A percentile compares a stretch with the other conserved stretches of the same genome.
phyloP scores from a whole-genome alignment of 2,329 filamentous ascomycete species.

The Scytalidium sp. region DNA sequence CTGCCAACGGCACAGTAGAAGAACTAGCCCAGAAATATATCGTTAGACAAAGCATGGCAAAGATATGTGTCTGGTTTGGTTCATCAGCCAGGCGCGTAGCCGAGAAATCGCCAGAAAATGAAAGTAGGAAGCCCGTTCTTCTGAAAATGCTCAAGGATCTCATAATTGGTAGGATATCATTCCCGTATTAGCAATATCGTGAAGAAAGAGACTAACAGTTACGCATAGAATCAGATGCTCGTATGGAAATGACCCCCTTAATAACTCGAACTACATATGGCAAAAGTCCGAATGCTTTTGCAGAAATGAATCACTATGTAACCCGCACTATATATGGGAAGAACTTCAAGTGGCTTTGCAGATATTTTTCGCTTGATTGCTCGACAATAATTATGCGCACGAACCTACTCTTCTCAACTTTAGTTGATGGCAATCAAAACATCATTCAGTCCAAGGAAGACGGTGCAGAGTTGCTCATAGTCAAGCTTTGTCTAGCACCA shows the following conservation, averaged over 20 bases:
- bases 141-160: slow-evolving; percentile 37
- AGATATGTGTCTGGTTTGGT: slow-evolving; percentile 21
- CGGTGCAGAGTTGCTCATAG: slow-evolving; percentile 12
- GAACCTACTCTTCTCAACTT: slow-evolving; percentile 19
- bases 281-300: slow-evolving; percentile 19
- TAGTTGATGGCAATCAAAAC: background rate
- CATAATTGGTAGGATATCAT: slow-evolving; percentile 37
- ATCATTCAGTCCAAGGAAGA: slow-evolving; percentile 8
- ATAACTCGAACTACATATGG: slow-evolving; percentile 30
- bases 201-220: background rate
- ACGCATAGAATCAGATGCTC: slow-evolving; percentile 22
- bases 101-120: slow-evolving; percentile 23
- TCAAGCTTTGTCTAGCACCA: slow-evolving; percentile 24
- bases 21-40: slow-evolving; percentile 27
- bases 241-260: slow-evolving; percentile 4
- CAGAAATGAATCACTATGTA: slow-evolving; percentile 8
- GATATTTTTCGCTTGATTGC: slow-evolving; percentile 8
- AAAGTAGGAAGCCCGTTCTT: slow-evolving; percentile 17
- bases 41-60: slow-evolving; percentile 31
- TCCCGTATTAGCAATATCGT: background rate
- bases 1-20: slow-evolving; percentile 18
- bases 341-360: slow-evolving; percentile 21
- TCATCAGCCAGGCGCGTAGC: slow-evolving; percentile 16
- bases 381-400: slow-evolving; percentile 8
- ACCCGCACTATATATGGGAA: slow-evolving; percentile 26